Conservation (phyloP, 2,329 filamentous ascomycete species). For the Pezicula radicicola region DNA sequence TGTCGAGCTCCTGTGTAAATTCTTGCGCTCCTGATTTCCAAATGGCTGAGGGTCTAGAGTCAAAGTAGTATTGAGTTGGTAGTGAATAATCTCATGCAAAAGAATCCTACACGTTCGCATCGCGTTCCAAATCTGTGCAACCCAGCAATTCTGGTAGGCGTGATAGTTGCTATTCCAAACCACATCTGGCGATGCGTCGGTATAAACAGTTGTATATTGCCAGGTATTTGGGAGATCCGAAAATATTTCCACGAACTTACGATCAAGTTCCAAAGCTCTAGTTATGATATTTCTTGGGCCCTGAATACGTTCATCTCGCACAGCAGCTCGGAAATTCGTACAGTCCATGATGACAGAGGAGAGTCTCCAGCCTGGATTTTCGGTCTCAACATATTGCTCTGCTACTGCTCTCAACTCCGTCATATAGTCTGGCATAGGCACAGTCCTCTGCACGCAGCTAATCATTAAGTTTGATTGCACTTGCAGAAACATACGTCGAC, state of each 20-base stretch:
- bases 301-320: slow-evolving; percentile 15
- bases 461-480: slow-evolving; percentile 47
- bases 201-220: slow-evolving; percentile 19
- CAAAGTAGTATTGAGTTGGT: slow-evolving; percentile 11
- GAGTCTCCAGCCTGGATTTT: slow-evolving; percentile 39
- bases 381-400: slow-evolving; percentile 30
- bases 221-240: slow-evolving; percentile 13
- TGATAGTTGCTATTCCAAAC: slow-evolving; percentile 26
- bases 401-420: slow-evolving; percentile 43
- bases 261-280: background rate
- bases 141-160: slow-evolving; percentile 21
- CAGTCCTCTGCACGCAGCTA: slow-evolving; percentile 45
- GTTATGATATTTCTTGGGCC: slow-evolving; percentile 29
- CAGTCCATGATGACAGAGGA: slow-evolving; percentile 34
- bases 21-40: slow-evolving; percentile 6
- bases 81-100: slow-evolving; percentile 19
- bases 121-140: slow-evolving; percentile 25
- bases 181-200: slow-evolving; percentile 16
- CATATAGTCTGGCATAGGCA: slow-evolving; percentile 46
- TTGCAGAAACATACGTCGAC: slow-evolving; percentile 51
- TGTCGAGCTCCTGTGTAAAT: slow-evolving; percentile 6
- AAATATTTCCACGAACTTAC: slow-evolving; percentile 11
- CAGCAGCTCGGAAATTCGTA: slow-evolving; percentile 9
- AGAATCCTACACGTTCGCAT: slow-evolving; percentile 21
- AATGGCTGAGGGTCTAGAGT: slow-evolving; percentile 6